Evolutionary conservation across 2,329 filamentous ascomycete genomes (phyloP).

Genomic region (Ceratocystis papillata): DNA sequence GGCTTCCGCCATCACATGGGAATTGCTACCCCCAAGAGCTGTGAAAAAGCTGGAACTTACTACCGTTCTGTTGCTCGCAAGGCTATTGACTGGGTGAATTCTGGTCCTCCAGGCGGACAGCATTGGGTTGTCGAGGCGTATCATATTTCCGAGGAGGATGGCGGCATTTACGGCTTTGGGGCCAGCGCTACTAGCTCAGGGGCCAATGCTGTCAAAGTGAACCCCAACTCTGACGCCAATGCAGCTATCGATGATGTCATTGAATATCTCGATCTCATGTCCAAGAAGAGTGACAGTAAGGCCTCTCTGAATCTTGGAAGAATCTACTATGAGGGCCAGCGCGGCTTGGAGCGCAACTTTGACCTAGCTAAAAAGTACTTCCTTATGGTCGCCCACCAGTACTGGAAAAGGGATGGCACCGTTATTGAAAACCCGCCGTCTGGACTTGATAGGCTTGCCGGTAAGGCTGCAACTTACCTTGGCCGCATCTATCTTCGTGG

Average conservation of each 20-base stretch:
- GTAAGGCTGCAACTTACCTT: constrained; percentile 75
- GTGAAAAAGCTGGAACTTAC: constrained; percentile 72
- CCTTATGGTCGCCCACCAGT: constrained; percentile 63
- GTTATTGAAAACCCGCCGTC: constrained; percentile 57
- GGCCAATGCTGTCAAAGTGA: constrained; percentile 62
- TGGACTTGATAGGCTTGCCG: constrained; percentile 64
- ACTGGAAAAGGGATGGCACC: constrained; percentile 73
- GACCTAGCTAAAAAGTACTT: constrained; percentile 70
- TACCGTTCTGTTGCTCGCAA: constrained; percentile 93
- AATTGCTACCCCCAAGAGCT: constrained; percentile 75
- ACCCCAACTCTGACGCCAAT: constrained; percentile 66
- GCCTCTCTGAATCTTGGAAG: constrained; percentile 77
- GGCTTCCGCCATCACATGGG: constrained; percentile 77
- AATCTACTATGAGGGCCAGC: constrained; percentile 78
- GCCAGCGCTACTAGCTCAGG: constrained; percentile 85
- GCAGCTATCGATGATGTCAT: constrained; percentile 86
- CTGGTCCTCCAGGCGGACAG: constrained; percentile 81
- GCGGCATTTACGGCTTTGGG: constrained; percentile 89
- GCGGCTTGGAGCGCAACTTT: constrained; percentile 62
- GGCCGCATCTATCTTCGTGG: constrained; percentile 84
- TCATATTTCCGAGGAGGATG: constrained; percentile 78
- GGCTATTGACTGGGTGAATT: constrained; percentile 75
- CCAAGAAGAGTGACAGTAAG: constrained; percentile 77
- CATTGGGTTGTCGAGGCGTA: constrained; percentile 66
- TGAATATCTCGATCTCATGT: constrained; percentile 84